Evolutionary conservation across 768 basidiomycete species (phyloP).

Genomic region (Phylloporus sp.): DNA sequence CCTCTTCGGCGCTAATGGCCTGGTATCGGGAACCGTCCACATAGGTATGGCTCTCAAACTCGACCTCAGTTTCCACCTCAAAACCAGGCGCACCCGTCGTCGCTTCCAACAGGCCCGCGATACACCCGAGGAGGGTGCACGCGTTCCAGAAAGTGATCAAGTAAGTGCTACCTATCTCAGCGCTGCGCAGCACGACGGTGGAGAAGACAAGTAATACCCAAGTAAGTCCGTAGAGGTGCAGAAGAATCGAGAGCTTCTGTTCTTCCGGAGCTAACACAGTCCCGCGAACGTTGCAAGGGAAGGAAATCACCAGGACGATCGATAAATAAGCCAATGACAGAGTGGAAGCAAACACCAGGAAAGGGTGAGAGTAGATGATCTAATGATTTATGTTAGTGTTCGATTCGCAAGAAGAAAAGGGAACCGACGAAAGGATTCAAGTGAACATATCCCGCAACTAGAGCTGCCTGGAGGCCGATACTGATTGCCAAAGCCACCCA

Average conservation of each 20-base stretch:
- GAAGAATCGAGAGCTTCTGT: slow-evolving; percentile 47
- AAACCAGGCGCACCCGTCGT: slow-evolving; percentile 18
- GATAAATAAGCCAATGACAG: slow-evolving; percentile 48
- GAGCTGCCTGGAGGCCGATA: slow-evolving; percentile 40
- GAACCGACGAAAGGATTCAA: slow-evolving; percentile 61
- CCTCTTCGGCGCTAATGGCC: slow-evolving; percentile 20
- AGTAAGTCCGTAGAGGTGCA: slow-evolving; percentile 53
- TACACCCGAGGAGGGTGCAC: slow-evolving; percentile 38
- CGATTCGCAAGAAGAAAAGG: background rate
- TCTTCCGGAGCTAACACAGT: slow-evolving; percentile 29
- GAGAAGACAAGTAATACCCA: slow-evolving; percentile 54
- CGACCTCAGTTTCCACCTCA: slow-evolving; percentile 4
- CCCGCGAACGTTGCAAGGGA: slow-evolving; percentile 26
- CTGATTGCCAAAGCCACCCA: slow-evolving; percentile 53
- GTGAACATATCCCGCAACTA: slow-evolving; percentile 45
- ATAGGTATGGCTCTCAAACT: slow-evolving; percentile 4
- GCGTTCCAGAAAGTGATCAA: slow-evolving; percentile 53
- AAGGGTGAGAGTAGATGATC: slow-evolving; percentile 58
- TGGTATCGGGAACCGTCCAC: slow-evolving; percentile 24
- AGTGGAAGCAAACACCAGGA: slow-evolving; percentile 45
- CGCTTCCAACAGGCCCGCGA: slow-evolving; percentile 36
- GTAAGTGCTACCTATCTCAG: slow-evolving; percentile 50
- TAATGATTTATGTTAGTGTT: slow-evolving; percentile 23
- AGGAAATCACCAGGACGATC: slow-evolving; percentile 38
- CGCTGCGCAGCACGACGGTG: slow-evolving; percentile 40